Conservation (phyloP, 148 eudicot genomes). For the Cornus kousa region DNA sequence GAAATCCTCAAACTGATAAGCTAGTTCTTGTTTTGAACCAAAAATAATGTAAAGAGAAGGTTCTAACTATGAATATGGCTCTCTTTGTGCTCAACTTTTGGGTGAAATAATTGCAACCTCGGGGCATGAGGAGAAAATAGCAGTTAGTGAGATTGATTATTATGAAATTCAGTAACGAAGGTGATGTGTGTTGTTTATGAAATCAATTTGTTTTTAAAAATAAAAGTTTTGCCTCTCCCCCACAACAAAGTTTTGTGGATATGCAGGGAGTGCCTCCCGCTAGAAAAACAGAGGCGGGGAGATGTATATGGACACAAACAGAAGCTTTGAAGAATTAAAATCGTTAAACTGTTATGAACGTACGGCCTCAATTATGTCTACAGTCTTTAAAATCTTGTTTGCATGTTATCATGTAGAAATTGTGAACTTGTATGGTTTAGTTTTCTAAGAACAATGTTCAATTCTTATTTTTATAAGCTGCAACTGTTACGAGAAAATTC, state of each 20-base stretch:
- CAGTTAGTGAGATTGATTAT: slow-evolving; percentile 56
- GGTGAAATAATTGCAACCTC: slow-evolving; percentile 60
- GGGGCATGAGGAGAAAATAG: slow-evolving; percentile 45
- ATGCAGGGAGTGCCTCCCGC: slow-evolving; percentile 44
- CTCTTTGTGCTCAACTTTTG: slow-evolving; percentile 27
- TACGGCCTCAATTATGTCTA: too few species aligned
- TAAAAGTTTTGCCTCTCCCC: not conserved
- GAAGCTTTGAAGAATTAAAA: too few species aligned
- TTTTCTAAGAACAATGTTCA: too few species aligned
- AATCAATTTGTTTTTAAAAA: not conserved
- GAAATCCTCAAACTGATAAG: not conserved
- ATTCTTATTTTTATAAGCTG: too few species aligned
- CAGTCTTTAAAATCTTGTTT: too few species aligned
- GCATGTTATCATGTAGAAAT: too few species aligned
- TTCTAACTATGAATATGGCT: not conserved
- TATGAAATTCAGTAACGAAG: slow-evolving; percentile 42
- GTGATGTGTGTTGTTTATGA: slow-evolving; percentile 20
- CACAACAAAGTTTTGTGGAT: not conserved
- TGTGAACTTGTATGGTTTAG: too few species aligned
- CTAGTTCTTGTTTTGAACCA: not conserved
- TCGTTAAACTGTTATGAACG: too few species aligned
- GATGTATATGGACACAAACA: too few species aligned
- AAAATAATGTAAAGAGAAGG: not conserved
- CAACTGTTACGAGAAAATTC: too few species aligned
- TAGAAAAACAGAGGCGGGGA: slow-evolving; percentile 47